Conservation (phyloP, 1,284 basidiomycete genomes). For the Polyporus tsugae region DNA sequence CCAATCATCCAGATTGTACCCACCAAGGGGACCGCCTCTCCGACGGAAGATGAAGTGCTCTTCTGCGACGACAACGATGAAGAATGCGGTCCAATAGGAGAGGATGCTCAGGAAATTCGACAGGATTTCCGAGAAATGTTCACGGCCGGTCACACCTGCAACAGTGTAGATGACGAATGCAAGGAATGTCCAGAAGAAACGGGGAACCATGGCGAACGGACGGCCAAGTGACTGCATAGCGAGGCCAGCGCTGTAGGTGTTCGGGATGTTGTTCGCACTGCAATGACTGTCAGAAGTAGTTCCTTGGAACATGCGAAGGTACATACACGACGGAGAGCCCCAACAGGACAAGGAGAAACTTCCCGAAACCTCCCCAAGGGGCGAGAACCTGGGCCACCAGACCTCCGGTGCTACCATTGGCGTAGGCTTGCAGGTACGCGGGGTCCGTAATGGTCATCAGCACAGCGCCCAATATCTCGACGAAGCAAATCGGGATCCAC, state of each 20-base stretch:
- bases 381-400: constrained; percentile 52
- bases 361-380: constrained; percentile 60
- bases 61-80: constrained; percentile 63
- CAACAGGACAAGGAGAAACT: constrained; percentile 67
- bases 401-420: constrained; percentile 57
- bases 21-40: constrained; percentile 50
- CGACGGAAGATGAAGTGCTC: constrained; percentile 67
- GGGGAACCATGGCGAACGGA: constrained; percentile 61
- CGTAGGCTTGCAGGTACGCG: constrained; percentile 57
- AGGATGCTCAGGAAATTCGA: constrained; percentile 62
- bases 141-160: constrained; percentile 67
- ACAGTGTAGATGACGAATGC: constrained; percentile 63
- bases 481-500: constrained; percentile 62
- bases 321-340: constrained; percentile 59
- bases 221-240: constrained; percentile 65
- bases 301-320: neutral
- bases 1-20: constrained; percentile 66
- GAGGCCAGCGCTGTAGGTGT: constrained; percentile 65
- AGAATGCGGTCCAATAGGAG: constrained; percentile 73
- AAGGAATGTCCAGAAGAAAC: constrained; percentile 66
- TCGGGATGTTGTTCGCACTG: constrained; percentile 67
- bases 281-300: neutral
- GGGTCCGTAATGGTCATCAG: constrained; percentile 65
- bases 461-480: constrained; percentile 62
- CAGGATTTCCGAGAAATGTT: constrained; percentile 67